phyloP scores from a whole-genome alignment of 441 rosid genomes.

The Raphanus hybrid region DNA sequence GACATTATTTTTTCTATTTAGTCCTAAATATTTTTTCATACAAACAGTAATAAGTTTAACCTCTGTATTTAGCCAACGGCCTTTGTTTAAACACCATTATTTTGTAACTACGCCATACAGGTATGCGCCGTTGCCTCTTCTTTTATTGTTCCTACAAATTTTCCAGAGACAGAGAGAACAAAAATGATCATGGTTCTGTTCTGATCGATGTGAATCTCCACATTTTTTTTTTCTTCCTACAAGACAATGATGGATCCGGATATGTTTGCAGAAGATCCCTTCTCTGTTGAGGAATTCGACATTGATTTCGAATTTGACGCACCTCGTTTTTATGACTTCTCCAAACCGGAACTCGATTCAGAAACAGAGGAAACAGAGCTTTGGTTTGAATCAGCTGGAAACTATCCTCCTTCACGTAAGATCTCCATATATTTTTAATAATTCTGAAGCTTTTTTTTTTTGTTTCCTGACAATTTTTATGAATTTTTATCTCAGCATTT shows the following conservation, averaged over 20 bases:
- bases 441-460: not conserved
- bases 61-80: conserved; percentile 25
- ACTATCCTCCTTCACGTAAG: conserved; percentile 42
- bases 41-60: conserved; percentile 13
- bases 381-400: conserved; percentile 58
- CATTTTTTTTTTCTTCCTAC: not conserved
- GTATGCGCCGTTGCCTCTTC: not conserved
- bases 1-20: not conserved
- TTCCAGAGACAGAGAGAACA: conserved; percentile 10
- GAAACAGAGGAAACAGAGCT: conserved; percentile 52
- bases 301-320: conserved; percentile 62
- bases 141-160: conserved; percentile 16
- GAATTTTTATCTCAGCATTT: conserved; percentile 42
- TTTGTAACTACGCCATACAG: conserved; percentile 28
- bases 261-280: conserved; percentile 10
- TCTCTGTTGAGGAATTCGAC: conserved; percentile 44
- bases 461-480: not conserved
- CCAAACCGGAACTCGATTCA: conserved; percentile 9
- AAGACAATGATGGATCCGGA: conserved; percentile 37
- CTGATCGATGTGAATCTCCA: no score
- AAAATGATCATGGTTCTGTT: not conserved
- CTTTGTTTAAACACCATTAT: conserved; percentile 28
- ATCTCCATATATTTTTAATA: no score
- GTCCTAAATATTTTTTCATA: not conserved
- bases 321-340: conserved; percentile 55